Base-by-base conservation (phyloP, 2,329 filamentous ascomycete species). In the Fusarium virguliforme region DNA sequence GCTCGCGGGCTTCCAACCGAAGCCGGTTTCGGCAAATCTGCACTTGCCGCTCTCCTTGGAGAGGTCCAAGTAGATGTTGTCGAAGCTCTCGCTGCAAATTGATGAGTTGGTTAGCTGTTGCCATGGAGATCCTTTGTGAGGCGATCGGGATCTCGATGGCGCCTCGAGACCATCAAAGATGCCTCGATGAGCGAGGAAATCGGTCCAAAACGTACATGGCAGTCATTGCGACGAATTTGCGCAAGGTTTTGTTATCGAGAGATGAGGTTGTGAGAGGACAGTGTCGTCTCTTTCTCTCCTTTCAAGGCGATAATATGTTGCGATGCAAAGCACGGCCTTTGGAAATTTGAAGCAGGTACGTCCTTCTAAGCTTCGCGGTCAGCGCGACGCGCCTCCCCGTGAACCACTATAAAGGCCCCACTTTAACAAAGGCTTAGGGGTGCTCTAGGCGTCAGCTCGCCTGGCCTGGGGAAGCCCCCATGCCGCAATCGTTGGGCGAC, bases 51-150 rank as follows among this genome's bases (percentile, higher is more conserved):
- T 89, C 82, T 96, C 92, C 82, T 94, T 96, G 76, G 95, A 98
- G 67, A 99, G 89, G 81, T 99, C 95, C 76, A 99, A 90, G 83
- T 96, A 95, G 84, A 98, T 97, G 83, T 94, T 94, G 80, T 98
- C 95, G 84, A 99, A 99, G 79, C 92, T 96, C 89, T 99, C 96
- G 75, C 89, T 91, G 66, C 9, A 55, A 30, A 51, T 48, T 37
- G 32, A 37, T 62, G 48, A 37, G 6, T 59, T 41, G 40, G 54
- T 68, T 68, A 76, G 69, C 61, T 55, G 48, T 71, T 73, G 58
- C 58, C 60, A 64, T 43, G 34, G 56, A 37, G 43, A 73, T 60
- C 43, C 32, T 62, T 37, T 7, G 35, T 32, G 41, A 61, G 40
- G 32, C n/a, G 37, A 62, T 60, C 22, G 46, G 34, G 38, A 51